Evolutionary conservation across 768 basidiomycete species (phyloP).

Genomic region (Peribolospora kevripleyi): DNA sequence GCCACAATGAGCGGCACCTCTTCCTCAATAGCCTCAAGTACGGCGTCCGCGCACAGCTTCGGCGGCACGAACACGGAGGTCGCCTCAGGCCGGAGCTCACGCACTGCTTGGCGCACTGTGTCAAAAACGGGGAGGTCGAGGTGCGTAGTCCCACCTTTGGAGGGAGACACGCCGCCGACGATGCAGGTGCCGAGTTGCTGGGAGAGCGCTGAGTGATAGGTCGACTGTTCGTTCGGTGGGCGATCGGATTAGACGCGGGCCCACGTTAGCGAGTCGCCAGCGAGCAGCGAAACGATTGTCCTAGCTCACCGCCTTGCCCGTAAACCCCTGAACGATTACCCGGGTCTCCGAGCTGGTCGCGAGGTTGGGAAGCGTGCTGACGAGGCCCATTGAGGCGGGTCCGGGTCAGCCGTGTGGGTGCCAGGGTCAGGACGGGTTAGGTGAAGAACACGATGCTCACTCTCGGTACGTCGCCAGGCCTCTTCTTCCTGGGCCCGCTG

Average conservation of each 20-base stretch:
- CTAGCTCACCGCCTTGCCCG: not conserved
- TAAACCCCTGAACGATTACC: not conserved
- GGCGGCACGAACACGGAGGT: not conserved
- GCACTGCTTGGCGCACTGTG: not conserved
- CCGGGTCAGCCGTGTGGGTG: too few relatives aligned
- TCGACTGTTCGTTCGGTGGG: too few relatives aligned
- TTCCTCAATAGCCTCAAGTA: not conserved
- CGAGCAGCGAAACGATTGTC: too few relatives aligned
- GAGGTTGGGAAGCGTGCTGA: not conserved
- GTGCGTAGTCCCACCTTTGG: not conserved
- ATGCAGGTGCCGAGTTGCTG: not conserved
- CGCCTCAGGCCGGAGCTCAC: not conserved
- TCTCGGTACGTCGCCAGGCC: too few relatives aligned
- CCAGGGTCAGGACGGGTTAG: too few relatives aligned
- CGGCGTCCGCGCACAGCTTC: not conserved
- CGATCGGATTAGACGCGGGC: too few relatives aligned
- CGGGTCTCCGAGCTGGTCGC: not conserved
- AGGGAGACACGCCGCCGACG: not conserved
- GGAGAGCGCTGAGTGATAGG: not conserved
- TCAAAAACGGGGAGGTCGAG: not conserved
- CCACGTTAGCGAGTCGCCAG: too few relatives aligned
- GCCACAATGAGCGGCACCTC: not conserved
- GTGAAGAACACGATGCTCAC: too few relatives aligned
- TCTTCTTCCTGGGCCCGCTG: too few relatives aligned
- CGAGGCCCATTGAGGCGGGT: not conserved